These are phyloP conservation scores for Cryptococcus sp. DNA, from an alignment of 1,284 basidiomycete species.

Conservation along the genomic window DNA sequence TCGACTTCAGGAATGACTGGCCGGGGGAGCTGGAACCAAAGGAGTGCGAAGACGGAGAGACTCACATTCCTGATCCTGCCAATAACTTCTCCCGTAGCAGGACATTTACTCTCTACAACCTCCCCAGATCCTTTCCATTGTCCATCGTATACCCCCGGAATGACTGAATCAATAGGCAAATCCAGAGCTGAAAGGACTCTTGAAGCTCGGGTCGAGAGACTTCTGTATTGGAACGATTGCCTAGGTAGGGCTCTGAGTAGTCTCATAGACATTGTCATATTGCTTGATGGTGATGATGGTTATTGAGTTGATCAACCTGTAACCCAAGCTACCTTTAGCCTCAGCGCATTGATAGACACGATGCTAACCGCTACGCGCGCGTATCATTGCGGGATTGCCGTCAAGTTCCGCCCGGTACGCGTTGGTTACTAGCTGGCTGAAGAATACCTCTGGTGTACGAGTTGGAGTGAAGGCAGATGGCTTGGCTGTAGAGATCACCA, in stretches of 20 bases:
- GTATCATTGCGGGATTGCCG: no score
- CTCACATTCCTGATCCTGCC: constrained; percentile 33
- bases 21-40: neutral
- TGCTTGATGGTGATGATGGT: no score
- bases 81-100: constrained; percentile 42
- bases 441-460: no score
- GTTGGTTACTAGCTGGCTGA: no score
- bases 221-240: neutral
- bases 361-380: no score
- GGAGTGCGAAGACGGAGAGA: neutral
- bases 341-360: no score
- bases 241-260: neutral
- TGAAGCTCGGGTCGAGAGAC: constrained; percentile 32
- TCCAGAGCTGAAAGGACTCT: constrained; percentile 33
- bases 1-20: neutral
- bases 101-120: constrained; percentile 33
- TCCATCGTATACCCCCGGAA: constrained; percentile 42
- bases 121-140: constrained; percentile 38
- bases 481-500: no score
- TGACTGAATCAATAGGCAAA: constrained; percentile 23
- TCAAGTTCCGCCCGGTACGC: no score
- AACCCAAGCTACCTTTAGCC: no score
- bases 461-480: no score
- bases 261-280: no score
- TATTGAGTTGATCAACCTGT: no score